Evolutionary conservation across 1,284 basidiomycete genomes (phyloP), one percentile per base, ranked within the genome.

Genomic region (Cutaneotrichosporon sp.): DNA sequence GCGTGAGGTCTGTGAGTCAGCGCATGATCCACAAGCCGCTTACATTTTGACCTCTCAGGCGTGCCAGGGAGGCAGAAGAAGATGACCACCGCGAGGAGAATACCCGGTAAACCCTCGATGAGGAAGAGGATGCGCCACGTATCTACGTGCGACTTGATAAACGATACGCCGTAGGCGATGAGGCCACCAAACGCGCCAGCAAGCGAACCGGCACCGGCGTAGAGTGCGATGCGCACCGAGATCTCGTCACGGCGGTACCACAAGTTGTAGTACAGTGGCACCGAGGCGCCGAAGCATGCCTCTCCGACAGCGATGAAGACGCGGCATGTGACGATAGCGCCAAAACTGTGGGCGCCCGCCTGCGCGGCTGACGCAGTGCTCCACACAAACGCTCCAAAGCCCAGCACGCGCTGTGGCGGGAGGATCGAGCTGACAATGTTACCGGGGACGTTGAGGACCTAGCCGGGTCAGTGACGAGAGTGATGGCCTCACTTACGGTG

Each of bases 31-130:
- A 30, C 7, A 7, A 30, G 10, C 26, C 5, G 10, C 26, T 30
- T 12, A 18, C 33, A 85, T 0, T 69, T 70, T 0, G 87, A 86
- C 15, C 81, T 84, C 64, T 90, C 86, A 0, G 88, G 89, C 20
- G 87, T 77, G 52, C 84, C 80, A 0, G 89, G 88, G 0, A 91
- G 76, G 51, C 84, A 73, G 53, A 82, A 77, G 53, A 84, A 70
- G 3, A 85, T 80, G 18, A 83, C 22, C 9, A 86, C 23, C 1
- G 85, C 88, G 17, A 90, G 76, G 1, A 86, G 18, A 8, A 90
- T 35, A 2, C 41, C 26, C 17, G 49, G 50, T 12, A 51, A 37
- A 12, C 50, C 54, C 54, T 56, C 49, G 30, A 51, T 51, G 13
- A 55, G 23, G 49, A 51, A 51, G 17, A 61, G 56, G 21, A 58